Base-by-base conservation (phyloP, 2,329 filamentous ascomycete species). In the Diaporthe batatas region DNA sequence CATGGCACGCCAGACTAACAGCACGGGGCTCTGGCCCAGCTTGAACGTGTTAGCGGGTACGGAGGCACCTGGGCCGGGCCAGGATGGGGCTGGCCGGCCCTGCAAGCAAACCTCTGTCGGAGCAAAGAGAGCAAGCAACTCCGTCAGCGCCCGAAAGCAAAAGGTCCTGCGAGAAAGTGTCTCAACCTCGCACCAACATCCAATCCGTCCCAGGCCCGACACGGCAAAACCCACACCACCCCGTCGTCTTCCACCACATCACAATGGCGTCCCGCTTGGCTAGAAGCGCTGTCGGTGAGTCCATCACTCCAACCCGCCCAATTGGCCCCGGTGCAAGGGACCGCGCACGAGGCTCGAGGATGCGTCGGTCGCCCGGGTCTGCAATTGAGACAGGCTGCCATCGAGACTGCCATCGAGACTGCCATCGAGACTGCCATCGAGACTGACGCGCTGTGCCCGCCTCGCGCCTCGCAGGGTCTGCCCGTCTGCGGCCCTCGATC, bases 261-360 rank as follows among this genome's bases (percentile, higher is more conserved):
- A 93, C 89, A 93, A 98, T 98, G 96, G 96, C 96, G 90, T 98
- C 94, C 87, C 94, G 95, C 90, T 91, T 98, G 89, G 94, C 93
- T 91, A 95, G 94, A 91, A 95, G 92, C 90, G 94, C 95, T 88
- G 88, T 96, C 87, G 94, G 96, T 98, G 91, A 85, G 94, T 91
- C 23, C 47, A 32, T 25, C 32, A 29, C 44, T 25, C 32, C 12
- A 34, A 32, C 32, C 47, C 39, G 25, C 75, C 68, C 78, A 58
- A 62, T 71, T 82, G 82, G 86, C 86, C 86, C 84, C 84, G 78
- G 39, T 14, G 16, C 58, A 21, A 36, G 57, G 6, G 14, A 18
- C 57, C 55, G 34, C 16, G 34, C 11, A n/a, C 34, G n/a, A 23
- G 34, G 16, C 55, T 32, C 3, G 54, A 36, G 54, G 36, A 39